Conservation (phyloP, 352 stramenopile species). For the Achlya hypogyna region DNA sequence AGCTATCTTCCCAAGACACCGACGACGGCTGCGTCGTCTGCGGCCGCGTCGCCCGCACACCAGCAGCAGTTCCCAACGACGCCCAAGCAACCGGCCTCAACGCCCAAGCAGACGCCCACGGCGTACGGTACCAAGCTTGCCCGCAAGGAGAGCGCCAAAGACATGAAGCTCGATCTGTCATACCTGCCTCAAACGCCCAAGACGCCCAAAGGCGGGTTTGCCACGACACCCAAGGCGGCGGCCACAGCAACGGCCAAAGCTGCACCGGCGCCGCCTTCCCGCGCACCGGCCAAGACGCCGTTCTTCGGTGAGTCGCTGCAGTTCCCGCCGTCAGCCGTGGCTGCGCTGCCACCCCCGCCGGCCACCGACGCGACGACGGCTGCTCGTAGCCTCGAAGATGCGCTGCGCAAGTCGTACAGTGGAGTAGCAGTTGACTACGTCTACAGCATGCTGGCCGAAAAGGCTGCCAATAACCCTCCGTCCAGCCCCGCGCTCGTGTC, state of each 20-base stretch:
- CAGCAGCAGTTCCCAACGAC: background rate
- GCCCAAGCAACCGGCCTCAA: background rate
- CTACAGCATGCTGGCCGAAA: conserved; percentile 17
- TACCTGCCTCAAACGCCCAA: conserved; percentile 19
- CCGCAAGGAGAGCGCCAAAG: conserved; percentile 1
- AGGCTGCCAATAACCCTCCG: background rate
- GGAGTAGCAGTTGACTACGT: conserved; percentile 17
- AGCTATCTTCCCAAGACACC: conserved; percentile 15
- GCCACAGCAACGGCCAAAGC: background rate
- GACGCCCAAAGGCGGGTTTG: background rate
- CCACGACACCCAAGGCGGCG: background rate
- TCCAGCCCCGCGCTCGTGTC: background rate
- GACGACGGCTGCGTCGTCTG: conserved; percentile 4
- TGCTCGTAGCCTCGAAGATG: background rate
- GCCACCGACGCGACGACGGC: background rate
- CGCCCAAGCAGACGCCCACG: background rate
- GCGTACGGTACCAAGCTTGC: background rate
- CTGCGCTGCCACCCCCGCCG: background rate
- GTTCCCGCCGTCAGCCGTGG: background rate
- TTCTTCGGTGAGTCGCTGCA: conserved; percentile 12
- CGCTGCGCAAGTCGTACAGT: conserved; percentile 17
- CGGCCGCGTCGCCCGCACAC: background rate
- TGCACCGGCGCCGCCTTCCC: background rate
- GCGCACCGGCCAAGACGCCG: background rate
- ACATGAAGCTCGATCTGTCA: conserved; percentile 12